Evolutionary conservation across 176 grass and related monocot species (phyloP).

Genomic region (Saccharum officinarum): DNA sequence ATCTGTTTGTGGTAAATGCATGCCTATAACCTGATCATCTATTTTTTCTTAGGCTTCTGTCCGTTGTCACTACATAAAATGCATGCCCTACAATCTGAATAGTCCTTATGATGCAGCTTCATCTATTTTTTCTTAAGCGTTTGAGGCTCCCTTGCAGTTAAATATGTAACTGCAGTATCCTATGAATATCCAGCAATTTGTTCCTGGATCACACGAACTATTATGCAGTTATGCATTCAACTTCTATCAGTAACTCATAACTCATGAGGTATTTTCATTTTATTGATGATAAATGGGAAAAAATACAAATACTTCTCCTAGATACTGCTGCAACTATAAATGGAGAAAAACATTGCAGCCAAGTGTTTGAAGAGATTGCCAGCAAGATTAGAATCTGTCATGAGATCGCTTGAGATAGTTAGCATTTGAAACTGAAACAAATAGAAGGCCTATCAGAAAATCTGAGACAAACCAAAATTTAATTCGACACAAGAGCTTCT

Average conservation of each 20-base stretch:
- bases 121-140: background rate
- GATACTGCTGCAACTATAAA: background rate
- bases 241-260: background rate
- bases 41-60: background rate
- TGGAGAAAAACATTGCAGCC: background rate
- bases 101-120: background rate
- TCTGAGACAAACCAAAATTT: background rate
- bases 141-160: too few relatives aligned
- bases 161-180: background rate
- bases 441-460: background rate
- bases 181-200: background rate
- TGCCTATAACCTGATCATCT: background rate
- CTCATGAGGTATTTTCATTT: background rate
- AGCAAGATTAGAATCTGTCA: background rate
- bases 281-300: background rate
- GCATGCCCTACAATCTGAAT: background rate
- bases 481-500: background rate
- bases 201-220: background rate
- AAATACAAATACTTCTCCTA: background rate
- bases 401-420: background rate
- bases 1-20: background rate
- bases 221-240: background rate
- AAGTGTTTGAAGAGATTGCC: background rate
- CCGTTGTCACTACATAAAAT: background rate
- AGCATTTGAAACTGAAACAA: background rate